Conservation (phyloP, 768 basidiomycete genomes). For the Pulveroboletus ravenelii region DNA sequence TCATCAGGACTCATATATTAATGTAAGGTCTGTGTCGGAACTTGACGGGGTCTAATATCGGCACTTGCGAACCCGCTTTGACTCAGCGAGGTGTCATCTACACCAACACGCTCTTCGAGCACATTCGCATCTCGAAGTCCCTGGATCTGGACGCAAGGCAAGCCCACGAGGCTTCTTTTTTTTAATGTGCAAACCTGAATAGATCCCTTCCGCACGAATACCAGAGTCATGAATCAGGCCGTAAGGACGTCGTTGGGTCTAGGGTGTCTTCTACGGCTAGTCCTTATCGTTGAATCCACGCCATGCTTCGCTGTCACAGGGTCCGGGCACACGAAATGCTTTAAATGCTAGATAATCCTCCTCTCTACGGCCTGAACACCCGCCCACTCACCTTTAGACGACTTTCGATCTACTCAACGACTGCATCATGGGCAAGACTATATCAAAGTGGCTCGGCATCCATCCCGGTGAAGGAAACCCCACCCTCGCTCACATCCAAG, state of each 20-base stretch:
- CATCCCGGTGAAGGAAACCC: constrained; percentile 9
- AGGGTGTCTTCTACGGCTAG: neutral
- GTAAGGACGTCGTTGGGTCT: neutral
- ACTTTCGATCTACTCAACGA: neutral
- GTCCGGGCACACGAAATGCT: neutral
- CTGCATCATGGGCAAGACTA: constrained; percentile 5
- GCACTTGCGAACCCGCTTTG: neutral
- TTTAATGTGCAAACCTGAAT: neutral
- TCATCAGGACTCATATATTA: neutral
- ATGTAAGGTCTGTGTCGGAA: neutral
- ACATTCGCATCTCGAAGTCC: neutral
- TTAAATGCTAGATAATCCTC: neutral
- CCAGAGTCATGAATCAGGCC: neutral
- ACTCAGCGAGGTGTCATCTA: neutral
- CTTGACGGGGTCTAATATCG: neutral
- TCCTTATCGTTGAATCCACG: neutral
- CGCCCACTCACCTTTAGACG: neutral
- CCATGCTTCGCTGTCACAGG: neutral
- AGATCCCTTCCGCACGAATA: neutral
- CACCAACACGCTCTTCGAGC: neutral
- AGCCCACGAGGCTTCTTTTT: neutral
- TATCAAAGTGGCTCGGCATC: constrained; percentile 6
- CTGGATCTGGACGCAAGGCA: neutral
- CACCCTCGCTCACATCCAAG: constrained; percentile 9
- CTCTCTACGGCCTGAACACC: neutral